phyloP scores from a whole-genome alignment of 2,329 filamentous ascomycete species.

The Cladophialophora exuberans region DNA sequence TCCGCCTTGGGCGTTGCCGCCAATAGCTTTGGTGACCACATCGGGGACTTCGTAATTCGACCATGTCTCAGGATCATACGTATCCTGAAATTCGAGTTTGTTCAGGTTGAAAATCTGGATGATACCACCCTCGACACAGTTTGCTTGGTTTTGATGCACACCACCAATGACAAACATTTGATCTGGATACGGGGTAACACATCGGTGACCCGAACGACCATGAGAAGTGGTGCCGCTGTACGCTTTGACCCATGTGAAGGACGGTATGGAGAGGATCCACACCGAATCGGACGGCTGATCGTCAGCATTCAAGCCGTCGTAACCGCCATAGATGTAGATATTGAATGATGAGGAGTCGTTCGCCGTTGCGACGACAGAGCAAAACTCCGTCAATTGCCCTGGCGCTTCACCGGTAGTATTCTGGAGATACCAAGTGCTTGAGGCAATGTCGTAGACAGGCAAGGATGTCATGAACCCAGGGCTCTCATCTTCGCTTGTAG shows the following conservation, averaged over 20 bases:
- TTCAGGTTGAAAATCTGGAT: slow-evolving; percentile 55
- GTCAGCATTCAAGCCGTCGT: slow-evolving; percentile 32
- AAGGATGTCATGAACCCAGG: slow-evolving; percentile 44
- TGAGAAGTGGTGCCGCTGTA: slow-evolving; percentile 37
- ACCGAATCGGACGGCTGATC: slow-evolving; percentile 43
- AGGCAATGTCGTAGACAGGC: slow-evolving; percentile 43
- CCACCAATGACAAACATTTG: slow-evolving; percentile 47
- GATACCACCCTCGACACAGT: slow-evolving; percentile 27
- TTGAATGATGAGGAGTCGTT: slow-evolving; percentile 43
- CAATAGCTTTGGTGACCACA: slow-evolving; percentile 39
- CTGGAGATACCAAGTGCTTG: slow-evolving; percentile 43
- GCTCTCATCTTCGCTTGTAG: slow-evolving; percentile 21
- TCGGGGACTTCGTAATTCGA: slow-evolving; percentile 38
- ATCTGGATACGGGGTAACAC: slow-evolving; percentile 52
- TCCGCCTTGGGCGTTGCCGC: slow-evolving; percentile 40
- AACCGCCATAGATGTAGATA: slow-evolving; percentile 43
- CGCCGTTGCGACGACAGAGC: slow-evolving; percentile 45
- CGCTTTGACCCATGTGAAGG: slow-evolving; percentile 40
- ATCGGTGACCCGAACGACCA: slow-evolving; percentile 39
- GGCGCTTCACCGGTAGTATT: slow-evolving; percentile 44
- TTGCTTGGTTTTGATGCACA: slow-evolving; percentile 27
- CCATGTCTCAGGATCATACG: slow-evolving; percentile 38
- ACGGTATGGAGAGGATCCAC: slow-evolving; percentile 41
- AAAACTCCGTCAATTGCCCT: slow-evolving; percentile 43
- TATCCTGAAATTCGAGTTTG: slow-evolving; percentile 37